Evolutionary conservation across 1,139 yeast species (phyloP).

Genomic region (Candida glucosophila): DNA sequence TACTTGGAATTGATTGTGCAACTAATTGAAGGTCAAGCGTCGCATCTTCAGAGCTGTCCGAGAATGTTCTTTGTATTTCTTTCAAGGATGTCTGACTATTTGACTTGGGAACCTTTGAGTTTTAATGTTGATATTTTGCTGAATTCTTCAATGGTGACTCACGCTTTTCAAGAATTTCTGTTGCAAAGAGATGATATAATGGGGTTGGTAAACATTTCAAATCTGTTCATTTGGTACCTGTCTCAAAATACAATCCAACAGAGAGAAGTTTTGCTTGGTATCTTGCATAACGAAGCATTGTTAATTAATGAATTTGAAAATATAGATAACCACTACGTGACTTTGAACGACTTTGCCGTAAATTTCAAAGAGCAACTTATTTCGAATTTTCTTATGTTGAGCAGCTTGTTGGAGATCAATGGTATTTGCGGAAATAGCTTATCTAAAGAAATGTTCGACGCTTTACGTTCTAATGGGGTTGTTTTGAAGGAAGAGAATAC

Average conservation of each 20-base stretch:
- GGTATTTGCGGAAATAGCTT: too few species aligned
- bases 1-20: conserved; percentile 27
- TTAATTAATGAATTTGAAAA: conserved; percentile 45
- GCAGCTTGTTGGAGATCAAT: too few species aligned
- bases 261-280: conserved; percentile 11
- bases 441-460: too few species aligned
- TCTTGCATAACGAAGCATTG: conserved; percentile 26
- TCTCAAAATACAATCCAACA: conserved; percentile 10
- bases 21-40: conserved; percentile 27
- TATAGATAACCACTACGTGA: conserved; percentile 39
- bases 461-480: too few species aligned
- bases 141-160: conserved; percentile 22
- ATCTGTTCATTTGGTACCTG: too few species aligned
- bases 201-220: conserved; percentile 23
- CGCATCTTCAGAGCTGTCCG: conserved; percentile 14
- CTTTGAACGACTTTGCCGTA: conserved; percentile 11
- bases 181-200: conserved; percentile 26
- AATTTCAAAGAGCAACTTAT: too few species aligned
- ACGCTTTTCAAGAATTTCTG: conserved; percentile 20
- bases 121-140: conserved; percentile 13
- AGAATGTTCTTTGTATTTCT: conserved; percentile 21
- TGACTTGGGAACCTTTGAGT: conserved; percentile 10
- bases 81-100: conserved; percentile 20
- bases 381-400: too few species aligned
- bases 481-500: too few species aligned